Base-by-base conservation (phyloP, 2,329 filamentous ascomycete genomes). In the Monosporascus sp. region DNA sequence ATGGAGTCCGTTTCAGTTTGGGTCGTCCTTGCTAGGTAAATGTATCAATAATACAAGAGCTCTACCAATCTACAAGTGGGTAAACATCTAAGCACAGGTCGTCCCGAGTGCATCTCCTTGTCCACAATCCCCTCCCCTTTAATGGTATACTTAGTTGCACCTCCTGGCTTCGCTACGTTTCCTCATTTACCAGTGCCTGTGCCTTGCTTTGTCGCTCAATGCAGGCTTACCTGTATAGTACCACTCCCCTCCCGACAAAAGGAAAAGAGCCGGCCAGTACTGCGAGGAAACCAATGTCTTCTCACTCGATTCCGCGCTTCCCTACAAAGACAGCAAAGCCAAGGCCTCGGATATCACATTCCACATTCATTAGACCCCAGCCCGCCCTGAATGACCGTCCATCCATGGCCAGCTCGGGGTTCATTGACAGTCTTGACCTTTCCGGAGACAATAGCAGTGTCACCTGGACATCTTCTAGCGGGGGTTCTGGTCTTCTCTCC, bases 391-490 rank as follows among this genome's bases (percentile, higher is more conserved):
- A 22, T 34, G 48, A 31, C 16, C 55, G 55, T 16, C 62, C 51
- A 9, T 52, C 58, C 7, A 51, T 63, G 26, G 61, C 62, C 3
- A 51, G 52, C n/a, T 41, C 63, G 19, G 50, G 53, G 7, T 44
- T 34, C 9, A 53, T 57, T 19, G 55, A 57, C 27, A 53, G 54
- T 22, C 56, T 54, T 43, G 56, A 58, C 44, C 60, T 36, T 49
- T 49, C 48, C 24, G 64, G 59, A 24, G 59, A 71, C 49, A 67
- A 65, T 50, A 78, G 71, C 57, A 83, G 78, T 62, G 77, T 74
- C 43, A 84, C 80, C 3, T 85, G 83, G 83, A 77, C 79, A 1
- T 79, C 80, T 19, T 80, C 78, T 43, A 82, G 77, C 52, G 78
- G 76, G 40, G 80, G 80, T 34, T 60, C 73, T 19, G 77, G 73